These are phyloP conservation scores for Rubia tinctorum DNA, from an alignment of 305 asterid species.

Conservation along the genomic window DNA sequence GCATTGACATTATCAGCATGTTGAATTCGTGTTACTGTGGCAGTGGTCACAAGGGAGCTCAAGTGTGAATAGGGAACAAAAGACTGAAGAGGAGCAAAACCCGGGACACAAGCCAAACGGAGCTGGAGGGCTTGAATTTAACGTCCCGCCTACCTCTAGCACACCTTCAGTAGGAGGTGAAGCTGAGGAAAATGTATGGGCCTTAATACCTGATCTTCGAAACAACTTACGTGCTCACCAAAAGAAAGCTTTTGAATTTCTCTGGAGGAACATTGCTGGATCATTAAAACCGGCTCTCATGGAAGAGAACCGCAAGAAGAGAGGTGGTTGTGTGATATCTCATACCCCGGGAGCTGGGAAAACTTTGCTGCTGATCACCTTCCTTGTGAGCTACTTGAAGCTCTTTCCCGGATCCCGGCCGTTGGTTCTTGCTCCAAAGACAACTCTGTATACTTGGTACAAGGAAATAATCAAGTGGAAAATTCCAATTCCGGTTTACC, in stretches of 20 bases:
- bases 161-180: conserved; percentile 41
- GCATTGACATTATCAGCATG: neutral
- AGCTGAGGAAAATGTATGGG: conserved; percentile 81
- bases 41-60: conserved; percentile 42
- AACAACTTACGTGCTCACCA: conserved; percentile 70
- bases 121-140: conserved; percentile 35
- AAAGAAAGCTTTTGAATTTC: conserved; percentile 78
- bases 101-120: conserved; percentile 37
- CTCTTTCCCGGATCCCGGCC: conserved; percentile 95
- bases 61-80: conserved; percentile 51
- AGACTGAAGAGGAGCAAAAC: conserved; percentile 47
- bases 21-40: conserved; percentile 7
- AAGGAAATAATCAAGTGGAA: conserved; percentile 95
- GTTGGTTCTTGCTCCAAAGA: conserved; percentile 90
- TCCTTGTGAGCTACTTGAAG: conserved; percentile 89
- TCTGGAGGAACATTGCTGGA: conserved; percentile 95
- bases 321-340: conserved; percentile 98
- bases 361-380: conserved; percentile 81
- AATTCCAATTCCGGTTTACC: conserved; percentile 90
- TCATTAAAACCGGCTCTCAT: conserved; percentile 65
- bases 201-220: conserved; percentile 77
- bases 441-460: conserved; percentile 95
- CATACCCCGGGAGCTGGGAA: conserved; percentile 99
- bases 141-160: conserved; percentile 48
- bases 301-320: conserved; percentile 50